These are phyloP conservation scores for Hygrocybe coccinea DNA, from an alignment of 768 basidiomycete species.

Conservation along the genomic window DNA sequence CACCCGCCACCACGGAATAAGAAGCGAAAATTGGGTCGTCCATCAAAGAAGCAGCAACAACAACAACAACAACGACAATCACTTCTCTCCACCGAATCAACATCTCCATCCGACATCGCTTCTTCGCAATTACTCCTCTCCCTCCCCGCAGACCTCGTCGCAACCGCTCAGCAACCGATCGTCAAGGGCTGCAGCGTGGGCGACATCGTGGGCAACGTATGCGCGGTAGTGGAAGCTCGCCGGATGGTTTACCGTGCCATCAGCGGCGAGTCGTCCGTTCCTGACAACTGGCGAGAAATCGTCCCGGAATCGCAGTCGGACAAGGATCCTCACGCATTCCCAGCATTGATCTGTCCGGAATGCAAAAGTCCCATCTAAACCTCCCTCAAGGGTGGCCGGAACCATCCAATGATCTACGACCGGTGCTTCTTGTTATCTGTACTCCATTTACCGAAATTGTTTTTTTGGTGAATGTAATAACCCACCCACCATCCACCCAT, in stretches of 20 bases:
- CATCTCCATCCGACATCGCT: background rate
- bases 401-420: too few species aligned
- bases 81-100: background rate
- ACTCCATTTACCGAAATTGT: too few species aligned
- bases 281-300: slow-evolving; percentile 39
- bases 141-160: slow-evolving; percentile 30
- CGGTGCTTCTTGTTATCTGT: too few species aligned
- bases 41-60: background rate
- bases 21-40: background rate
- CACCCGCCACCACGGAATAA: slow-evolving; percentile 1
- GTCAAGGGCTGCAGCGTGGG: slow-evolving; percentile 40
- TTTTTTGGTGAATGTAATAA: too few species aligned
- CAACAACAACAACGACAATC: background rate
- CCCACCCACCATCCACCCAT: too few species aligned
- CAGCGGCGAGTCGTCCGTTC: slow-evolving; percentile 23
- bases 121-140: background rate
- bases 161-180: slow-evolving; percentile 49
- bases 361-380: slow-evolving; percentile 42
- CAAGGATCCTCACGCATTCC: background rate
- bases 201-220: slow-evolving; percentile 49
- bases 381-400: too few species aligned
- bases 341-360: slow-evolving; percentile 31
- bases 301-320: slow-evolving; percentile 12
- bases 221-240: slow-evolving; percentile 44
- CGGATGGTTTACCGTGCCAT: slow-evolving; percentile 41